Evolutionary conservation across 1,284 basidiomycete species (phyloP).

Genomic region (Cutaneotrichosporon arboriforme): DNA sequence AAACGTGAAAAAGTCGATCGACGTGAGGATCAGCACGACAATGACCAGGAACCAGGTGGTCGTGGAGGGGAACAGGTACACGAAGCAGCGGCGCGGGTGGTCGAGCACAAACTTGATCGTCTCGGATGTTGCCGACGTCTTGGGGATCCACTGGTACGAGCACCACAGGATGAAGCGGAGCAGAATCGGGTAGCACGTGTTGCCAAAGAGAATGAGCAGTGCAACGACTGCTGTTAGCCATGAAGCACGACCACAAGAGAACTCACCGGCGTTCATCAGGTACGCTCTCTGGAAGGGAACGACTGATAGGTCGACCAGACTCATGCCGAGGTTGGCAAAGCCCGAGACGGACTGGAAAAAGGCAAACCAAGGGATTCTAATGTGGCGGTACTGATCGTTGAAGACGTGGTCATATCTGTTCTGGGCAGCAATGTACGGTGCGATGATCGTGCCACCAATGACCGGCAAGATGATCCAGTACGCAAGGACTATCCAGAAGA

Average conservation of each 20-base stretch:
- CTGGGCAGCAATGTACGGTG: constrained; percentile 69
- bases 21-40: constrained; percentile 65
- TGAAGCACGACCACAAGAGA: neutral
- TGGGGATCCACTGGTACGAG: constrained; percentile 60
- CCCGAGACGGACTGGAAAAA: constrained; percentile 80
- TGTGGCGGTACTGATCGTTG: constrained; percentile 53
- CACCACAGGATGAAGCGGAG: constrained; percentile 68
- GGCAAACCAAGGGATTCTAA: constrained; percentile 70
- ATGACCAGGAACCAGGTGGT: constrained; percentile 89
- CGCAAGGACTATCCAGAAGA: constrained; percentile 67
- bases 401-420: constrained; percentile 53
- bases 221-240: constrained; percentile 35
- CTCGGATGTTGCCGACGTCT: constrained; percentile 61
- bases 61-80: constrained; percentile 90
- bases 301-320: constrained; percentile 85
- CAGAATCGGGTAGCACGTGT: constrained; percentile 80
- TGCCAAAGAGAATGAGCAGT: constrained; percentile 78
- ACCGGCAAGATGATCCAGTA: constrained; percentile 69
- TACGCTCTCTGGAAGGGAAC: constrained; percentile 81
- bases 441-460: constrained; percentile 64
- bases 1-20: constrained; percentile 81
- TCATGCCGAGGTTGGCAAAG: constrained; percentile 85
- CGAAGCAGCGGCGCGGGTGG: constrained; percentile 79
- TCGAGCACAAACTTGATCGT: constrained; percentile 88
- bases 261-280: constrained; percentile 60